A percentile compares a stretch with the other conserved stretches of the same genome.
Conservation (phyloP, 2,329 filamentous ascomycete genomes). For the Xylariaceae sp. region DNA sequence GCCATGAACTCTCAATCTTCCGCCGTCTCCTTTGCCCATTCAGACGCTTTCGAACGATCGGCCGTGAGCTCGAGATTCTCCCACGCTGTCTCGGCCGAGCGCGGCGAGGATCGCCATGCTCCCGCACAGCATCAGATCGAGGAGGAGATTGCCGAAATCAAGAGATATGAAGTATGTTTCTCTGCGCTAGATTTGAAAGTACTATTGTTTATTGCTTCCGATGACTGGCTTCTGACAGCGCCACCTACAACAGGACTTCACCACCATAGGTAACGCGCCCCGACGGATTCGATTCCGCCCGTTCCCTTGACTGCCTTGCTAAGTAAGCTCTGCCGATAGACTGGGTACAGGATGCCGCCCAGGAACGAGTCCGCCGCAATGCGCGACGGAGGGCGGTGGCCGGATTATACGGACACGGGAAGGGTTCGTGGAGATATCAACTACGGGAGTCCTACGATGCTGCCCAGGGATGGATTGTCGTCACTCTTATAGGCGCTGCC, state of each 20-base stretch:
- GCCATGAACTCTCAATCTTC: constrained; percentile 42
- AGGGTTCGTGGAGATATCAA: constrained; percentile 71
- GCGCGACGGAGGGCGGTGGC: constrained; percentile 66
- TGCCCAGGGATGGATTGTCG: constrained; percentile 95
- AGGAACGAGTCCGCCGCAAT: constrained; percentile 78
- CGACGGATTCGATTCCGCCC: constrained; percentile 9
- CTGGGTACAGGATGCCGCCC: constrained; percentile 95
- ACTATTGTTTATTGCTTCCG: neutral
- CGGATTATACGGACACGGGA: constrained; percentile 64
- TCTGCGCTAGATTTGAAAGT: neutral
- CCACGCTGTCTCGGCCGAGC: constrained; percentile 62
- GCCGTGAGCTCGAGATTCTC: constrained; percentile 62
- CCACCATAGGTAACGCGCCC: constrained; percentile 66
- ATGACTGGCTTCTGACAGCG: neutral
- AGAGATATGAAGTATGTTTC: constrained; percentile 73
- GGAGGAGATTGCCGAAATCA: constrained; percentile 96
- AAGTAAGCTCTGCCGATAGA: constrained; percentile 50
- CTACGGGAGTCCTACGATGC: constrained; percentile 87
- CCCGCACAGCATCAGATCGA: constrained; percentile 67
- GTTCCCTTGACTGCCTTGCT: constrained; percentile 1
- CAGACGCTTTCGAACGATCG: constrained; percentile 41
- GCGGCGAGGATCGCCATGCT: constrained; percentile 48
- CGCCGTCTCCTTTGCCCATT: constrained; percentile 47
- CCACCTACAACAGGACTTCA: constrained; percentile 65
- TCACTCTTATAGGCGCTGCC: constrained; percentile 84